These are phyloP conservation scores for Platanus orientalis DNA, from an alignment of 164 flowering plant species.

Conservation along the genomic window DNA sequence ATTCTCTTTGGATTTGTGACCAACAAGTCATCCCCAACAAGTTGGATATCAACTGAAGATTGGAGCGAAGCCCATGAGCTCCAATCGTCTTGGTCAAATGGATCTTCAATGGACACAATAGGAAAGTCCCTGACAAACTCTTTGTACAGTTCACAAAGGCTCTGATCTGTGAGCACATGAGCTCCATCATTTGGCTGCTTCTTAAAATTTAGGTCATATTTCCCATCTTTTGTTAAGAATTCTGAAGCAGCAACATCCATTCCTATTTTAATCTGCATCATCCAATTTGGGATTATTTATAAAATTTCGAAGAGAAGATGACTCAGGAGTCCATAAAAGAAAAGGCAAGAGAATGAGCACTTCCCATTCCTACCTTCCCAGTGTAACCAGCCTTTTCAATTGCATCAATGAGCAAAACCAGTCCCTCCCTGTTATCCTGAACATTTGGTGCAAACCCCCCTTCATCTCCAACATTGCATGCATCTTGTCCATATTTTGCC, in stretches of 20 bases:
- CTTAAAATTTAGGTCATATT: slow-evolving; percentile 82
- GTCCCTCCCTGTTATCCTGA: slow-evolving; percentile 95
- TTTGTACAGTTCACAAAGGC: slow-evolving; percentile 73
- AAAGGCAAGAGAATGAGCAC: not conserved
- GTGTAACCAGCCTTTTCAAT: slow-evolving; percentile 97
- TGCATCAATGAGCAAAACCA: slow-evolving; percentile 83
- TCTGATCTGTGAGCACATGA: slow-evolving; percentile 59
- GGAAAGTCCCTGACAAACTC: slow-evolving; percentile 87
- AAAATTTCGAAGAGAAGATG: slow-evolving; percentile 1
- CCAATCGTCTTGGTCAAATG: slow-evolving; percentile 99
- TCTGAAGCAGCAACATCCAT: slow-evolving; percentile 99
- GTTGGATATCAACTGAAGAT: slow-evolving; percentile 82
- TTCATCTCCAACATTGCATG: slow-evolving; percentile 99
- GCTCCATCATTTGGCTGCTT: slow-evolving; percentile 96
- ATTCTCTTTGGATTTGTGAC: slow-evolving; percentile 96
- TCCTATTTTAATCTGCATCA: slow-evolving; percentile 85
- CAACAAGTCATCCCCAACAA: slow-evolving; percentile 97
- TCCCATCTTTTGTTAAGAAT: slow-evolving; percentile 76
- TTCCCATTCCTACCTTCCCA: slow-evolving; percentile 58
- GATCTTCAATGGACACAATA: slow-evolving; percentile 98
- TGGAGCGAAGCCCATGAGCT: slow-evolving; percentile 77
- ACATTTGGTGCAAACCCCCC: slow-evolving; percentile 99
- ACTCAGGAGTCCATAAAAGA: not conserved
- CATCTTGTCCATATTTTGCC: slow-evolving; percentile 94
- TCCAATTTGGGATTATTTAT: slow-evolving; percentile 7